Percentiles rank a stretch among this genome's conserved stretches.
Conservation (phyloP, 106 monocot species). For the Dioscorea alata region DNA sequence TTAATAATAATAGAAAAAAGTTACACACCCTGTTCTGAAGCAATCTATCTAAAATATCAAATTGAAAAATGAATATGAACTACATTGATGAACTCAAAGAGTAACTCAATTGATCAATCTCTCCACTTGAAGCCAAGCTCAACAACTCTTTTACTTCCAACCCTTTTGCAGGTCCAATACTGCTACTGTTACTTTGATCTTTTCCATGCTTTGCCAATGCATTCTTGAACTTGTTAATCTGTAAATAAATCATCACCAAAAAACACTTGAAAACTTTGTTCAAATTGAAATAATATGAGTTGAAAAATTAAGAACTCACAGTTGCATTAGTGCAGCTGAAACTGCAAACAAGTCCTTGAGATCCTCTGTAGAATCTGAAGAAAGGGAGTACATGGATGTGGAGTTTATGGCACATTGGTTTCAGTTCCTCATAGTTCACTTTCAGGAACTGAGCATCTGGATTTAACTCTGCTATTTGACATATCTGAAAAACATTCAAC, state of each 20-base stretch:
- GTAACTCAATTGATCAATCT: conserved; percentile 1
- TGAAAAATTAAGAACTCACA: conserved; percentile 9
- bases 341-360: conserved; percentile 39
- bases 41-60: neutral
- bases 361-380: conserved; percentile 38
- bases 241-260: neutral
- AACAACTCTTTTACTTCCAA: conserved; percentile 34
- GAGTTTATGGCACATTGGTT: conserved; percentile 42
- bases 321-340: conserved; percentile 52
- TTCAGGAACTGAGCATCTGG: conserved; percentile 50
- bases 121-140: conserved; percentile 21
- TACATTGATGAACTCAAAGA: neutral
- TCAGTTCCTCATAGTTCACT: conserved; percentile 61
- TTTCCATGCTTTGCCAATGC: conserved; percentile 34
- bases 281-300: neutral
- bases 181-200: conserved; percentile 8
- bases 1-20: no score
- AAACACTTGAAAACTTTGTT: neutral
- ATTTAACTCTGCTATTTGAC: conserved; percentile 54
- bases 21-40: neutral
- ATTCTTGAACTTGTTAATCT: conserved; percentile 43
- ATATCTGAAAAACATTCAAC: conserved; percentile 31
- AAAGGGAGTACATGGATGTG: conserved; percentile 41
- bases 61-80: neutral
- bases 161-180: conserved; percentile 35